Evolutionary conservation across 2,329 filamentous ascomycete species (phyloP).

Genomic region (Colletotrichum sp.): DNA sequence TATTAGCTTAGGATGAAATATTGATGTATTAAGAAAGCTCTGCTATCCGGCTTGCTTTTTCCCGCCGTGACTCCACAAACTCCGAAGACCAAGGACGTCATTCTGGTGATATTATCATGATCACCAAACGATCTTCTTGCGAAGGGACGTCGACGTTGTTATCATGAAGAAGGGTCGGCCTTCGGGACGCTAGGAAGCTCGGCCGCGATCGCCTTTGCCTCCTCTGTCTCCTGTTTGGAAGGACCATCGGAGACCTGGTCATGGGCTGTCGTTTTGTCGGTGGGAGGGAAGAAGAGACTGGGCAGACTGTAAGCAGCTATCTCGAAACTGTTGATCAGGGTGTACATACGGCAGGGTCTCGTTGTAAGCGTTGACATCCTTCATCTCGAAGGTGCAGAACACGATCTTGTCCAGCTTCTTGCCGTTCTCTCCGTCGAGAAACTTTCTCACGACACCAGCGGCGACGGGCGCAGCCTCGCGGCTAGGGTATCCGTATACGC

Average conservation of each 20-base stretch:
- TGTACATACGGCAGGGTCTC: conserved; percentile 72
- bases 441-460: conserved; percentile 60
- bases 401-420: conserved; percentile 72
- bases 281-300: conserved; percentile 22
- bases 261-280: conserved; percentile 5
- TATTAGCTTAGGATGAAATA: not conserved
- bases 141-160: no score
- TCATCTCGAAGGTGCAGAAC: conserved; percentile 83
- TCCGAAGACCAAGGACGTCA: not conserved
- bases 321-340: not conserved
- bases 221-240: conserved; percentile 25
- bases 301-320: not conserved
- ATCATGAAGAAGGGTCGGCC: conserved; percentile 28
- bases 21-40: not conserved
- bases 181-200: conserved; percentile 41
- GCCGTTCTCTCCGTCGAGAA: conserved; percentile 52
- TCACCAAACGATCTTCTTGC: no score
- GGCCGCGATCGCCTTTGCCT: conserved; percentile 29
- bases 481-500: conserved; percentile 87
- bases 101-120: not conserved
- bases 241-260: conserved; percentile 23
- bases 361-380: conserved; percentile 79
- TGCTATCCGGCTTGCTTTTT: not conserved
- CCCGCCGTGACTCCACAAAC: not conserved
- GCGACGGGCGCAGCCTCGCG: conserved; percentile 75